Percentiles rank a stretch among this genome's conserved stretches.
Evolutionary conservation across 179 eudicot species (phyloP).

Genomic region (Corrigiola litoralis): DNA sequence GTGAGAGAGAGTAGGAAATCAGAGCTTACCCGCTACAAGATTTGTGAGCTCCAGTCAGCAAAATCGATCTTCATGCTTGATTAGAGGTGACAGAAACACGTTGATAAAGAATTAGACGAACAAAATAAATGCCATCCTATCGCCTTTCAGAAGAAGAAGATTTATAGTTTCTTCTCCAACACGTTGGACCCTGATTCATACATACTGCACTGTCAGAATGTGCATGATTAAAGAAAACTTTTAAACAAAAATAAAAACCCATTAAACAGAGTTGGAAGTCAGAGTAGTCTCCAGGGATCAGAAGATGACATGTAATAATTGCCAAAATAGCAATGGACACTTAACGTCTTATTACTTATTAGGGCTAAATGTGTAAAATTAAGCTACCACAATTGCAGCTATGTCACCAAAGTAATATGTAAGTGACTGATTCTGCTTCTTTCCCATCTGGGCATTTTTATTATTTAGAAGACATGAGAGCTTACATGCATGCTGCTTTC

Average conservation of each 20-base stretch:
- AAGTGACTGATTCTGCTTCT: neutral
- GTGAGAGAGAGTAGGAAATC: too few species aligned
- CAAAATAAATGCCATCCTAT: slow-evolving; percentile 3
- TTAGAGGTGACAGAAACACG: slow-evolving; percentile 6
- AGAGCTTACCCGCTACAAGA: slow-evolving; percentile 1
- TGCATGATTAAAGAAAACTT: neutral
- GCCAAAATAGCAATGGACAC: too few species aligned
- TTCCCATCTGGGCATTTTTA: neutral
- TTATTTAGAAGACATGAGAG: slow-evolving; percentile 12
- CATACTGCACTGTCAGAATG: slow-evolving; percentile 11
- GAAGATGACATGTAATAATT: neutral
- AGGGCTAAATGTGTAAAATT: neutral
- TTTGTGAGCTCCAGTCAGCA: slow-evolving; percentile 7
- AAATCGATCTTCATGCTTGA: neutral
- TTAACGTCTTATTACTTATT: neutral
- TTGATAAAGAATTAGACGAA: neutral
- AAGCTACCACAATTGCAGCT: neutral
- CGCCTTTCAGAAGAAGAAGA: slow-evolving; percentile 22
- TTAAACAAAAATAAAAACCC: neutral
- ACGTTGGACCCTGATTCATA: slow-evolving; percentile 37
- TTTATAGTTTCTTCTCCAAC: slow-evolving; percentile 51
- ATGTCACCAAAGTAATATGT: neutral
- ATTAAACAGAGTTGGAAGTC: neutral
- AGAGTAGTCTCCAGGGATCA: neutral
- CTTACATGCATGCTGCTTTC: slow-evolving; percentile 67